Evolutionary conservation across 1,284 basidiomycete species (phyloP).

Genomic region (Thecaphora thlaspeos): DNA sequence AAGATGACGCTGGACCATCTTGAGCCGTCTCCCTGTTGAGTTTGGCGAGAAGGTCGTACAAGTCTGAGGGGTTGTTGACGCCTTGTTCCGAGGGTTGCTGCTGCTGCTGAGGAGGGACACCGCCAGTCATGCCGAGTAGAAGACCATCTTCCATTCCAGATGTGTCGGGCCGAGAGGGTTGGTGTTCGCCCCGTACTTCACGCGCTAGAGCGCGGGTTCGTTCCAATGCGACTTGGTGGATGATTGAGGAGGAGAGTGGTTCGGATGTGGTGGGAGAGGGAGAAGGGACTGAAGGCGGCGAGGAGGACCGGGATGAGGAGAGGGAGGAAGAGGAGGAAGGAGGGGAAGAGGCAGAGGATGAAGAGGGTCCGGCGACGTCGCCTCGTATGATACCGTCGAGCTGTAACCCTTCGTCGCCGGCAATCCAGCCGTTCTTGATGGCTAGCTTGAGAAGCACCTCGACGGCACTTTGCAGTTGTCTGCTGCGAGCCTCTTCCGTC

Average conservation of each 20-base stretch:
- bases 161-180: slow-evolving; percentile 1
- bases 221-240: slow-evolving; percentile 30
- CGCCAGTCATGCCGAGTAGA: neutral
- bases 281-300: neutral
- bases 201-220: slow-evolving; percentile 25
- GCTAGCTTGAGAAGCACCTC: slow-evolving; percentile 42
- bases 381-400: slow-evolving; percentile 36
- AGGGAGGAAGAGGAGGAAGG: neutral
- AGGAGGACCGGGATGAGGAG: neutral
- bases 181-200: slow-evolving; percentile 13
- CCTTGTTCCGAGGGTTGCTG: neutral
- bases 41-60: neutral
- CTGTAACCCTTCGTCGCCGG: slow-evolving; percentile 39
- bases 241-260: slow-evolving; percentile 11
- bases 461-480: slow-evolving; percentile 35
- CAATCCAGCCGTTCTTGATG: slow-evolving; percentile 38
- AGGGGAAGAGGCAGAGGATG: neutral
- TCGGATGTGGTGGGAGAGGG: neutral
- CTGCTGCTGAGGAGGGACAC: neutral
- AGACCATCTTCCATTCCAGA: neutral
- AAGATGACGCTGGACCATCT: neutral
- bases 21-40: neutral
- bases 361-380: neutral
- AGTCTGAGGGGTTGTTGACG: neutral
- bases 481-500: slow-evolving; percentile 24